Conservation (phyloP, 2,329 filamentous ascomycete species). For the Rhexocercosporidium sp. region DNA sequence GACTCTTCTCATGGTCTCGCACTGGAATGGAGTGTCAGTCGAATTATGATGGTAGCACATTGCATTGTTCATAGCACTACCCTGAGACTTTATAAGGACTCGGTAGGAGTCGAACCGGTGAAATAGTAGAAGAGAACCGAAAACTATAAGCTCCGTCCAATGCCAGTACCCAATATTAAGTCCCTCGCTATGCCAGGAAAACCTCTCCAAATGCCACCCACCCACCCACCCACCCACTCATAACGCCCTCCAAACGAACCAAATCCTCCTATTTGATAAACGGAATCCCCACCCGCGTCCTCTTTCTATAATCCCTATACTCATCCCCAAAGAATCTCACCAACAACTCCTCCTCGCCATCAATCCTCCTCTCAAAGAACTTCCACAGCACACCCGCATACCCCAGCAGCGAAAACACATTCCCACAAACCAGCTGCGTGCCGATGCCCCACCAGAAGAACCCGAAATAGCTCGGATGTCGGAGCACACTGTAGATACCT, state of each 20-base stretch:
- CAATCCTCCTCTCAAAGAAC: conserved; percentile 80
- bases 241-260: neutral
- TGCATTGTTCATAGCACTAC: neutral
- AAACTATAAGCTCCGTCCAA: neutral
- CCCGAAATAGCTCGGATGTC: conserved; percentile 95
- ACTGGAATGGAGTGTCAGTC: no score
- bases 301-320: conserved; percentile 74
- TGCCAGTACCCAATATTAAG: neutral
- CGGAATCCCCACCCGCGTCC: conserved; percentile 80
- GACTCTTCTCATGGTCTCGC: neutral
- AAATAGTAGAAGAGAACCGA: neutral
- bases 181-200: conserved; percentile 16
- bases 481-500: conserved; percentile 76
- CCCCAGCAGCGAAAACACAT: conserved; percentile 74
- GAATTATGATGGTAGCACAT: neutral
- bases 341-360: conserved; percentile 79
- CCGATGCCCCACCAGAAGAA: conserved; percentile 99
- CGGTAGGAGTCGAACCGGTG: neutral
- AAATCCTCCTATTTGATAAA: conserved; percentile 57
- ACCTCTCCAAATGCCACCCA: neutral
- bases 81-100: neutral
- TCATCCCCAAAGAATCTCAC: conserved; percentile 83
- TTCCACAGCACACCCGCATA: conserved; percentile 81
- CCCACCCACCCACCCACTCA: neutral
- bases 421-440: conserved; percentile 89